These are phyloP conservation scores for Phytophthora melonis DNA, from an alignment of 352 stramenopile species.

Conservation along the genomic window DNA sequence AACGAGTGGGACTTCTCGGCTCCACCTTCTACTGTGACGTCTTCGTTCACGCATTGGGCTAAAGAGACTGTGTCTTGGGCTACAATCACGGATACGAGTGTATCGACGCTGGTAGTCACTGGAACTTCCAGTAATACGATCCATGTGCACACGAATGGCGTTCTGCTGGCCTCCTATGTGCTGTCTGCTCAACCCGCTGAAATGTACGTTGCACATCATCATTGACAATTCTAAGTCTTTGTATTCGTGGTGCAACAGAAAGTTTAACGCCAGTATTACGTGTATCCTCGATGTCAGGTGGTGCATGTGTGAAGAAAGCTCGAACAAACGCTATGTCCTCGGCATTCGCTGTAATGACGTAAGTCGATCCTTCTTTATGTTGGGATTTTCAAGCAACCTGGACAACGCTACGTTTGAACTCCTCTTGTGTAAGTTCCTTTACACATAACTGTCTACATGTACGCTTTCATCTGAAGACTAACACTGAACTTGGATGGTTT, in stretches of 20 bases:
- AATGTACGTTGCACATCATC: slow-evolving; percentile 51
- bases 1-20: slow-evolving; percentile 29
- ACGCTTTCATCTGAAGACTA: not conserved
- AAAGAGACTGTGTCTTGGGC: not conserved
- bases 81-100: slow-evolving; percentile 22
- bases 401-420: slow-evolving; percentile 47
- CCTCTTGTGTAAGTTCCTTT: slow-evolving; percentile 49
- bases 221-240: not conserved
- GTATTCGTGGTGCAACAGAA: not conserved
- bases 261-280: not conserved
- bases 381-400: slow-evolving; percentile 50
- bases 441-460: not conserved
- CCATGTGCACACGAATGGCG: slow-evolving; percentile 55
- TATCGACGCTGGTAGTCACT: slow-evolving; percentile 47
- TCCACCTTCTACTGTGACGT: slow-evolving; percentile 1
- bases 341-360: slow-evolving; percentile 56
- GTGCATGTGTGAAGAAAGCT: slow-evolving; percentile 33
- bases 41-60: slow-evolving; percentile 20
- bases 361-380: slow-evolving; percentile 59
- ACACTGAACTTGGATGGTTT: not conserved
- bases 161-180: slow-evolving; percentile 57
- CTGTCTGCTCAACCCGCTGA: slow-evolving; percentile 43
- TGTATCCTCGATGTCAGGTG: slow-evolving; percentile 17
- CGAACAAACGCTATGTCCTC: slow-evolving; percentile 38
- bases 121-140: slow-evolving; percentile 58